These are phyloP conservation scores for Candida orba DNA, from an alignment of 805 yeast species.

Conservation along the genomic window DNA sequence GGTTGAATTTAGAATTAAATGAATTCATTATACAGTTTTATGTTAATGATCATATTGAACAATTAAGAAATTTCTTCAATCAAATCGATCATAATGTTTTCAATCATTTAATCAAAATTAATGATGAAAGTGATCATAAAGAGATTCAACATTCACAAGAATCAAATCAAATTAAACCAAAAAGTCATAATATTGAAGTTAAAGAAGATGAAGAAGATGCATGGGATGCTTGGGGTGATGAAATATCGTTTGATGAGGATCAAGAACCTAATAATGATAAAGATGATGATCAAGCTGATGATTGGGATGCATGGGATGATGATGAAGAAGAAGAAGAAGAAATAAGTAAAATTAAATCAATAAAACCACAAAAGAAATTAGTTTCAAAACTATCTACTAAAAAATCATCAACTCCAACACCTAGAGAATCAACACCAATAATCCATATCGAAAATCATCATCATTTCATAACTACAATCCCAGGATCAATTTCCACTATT, in stretches of 20 bases:
- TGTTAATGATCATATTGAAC: slow-evolving; percentile 15
- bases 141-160: neutral
- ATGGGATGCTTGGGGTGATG: slow-evolving; percentile 14
- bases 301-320: slow-evolving; percentile 22
- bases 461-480: slow-evolving; percentile 1
- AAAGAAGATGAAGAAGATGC: slow-evolving; percentile 4
- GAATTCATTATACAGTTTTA: slow-evolving; percentile 17
- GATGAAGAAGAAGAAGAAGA: slow-evolving; percentile 10
- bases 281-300: slow-evolving; percentile 9
- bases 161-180: neutral
- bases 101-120: neutral
- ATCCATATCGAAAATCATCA: neutral
- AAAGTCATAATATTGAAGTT: neutral
- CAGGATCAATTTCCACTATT: no score
- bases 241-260: slow-evolving; percentile 19
- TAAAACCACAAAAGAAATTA: slow-evolving; percentile 8
- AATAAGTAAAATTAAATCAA: neutral
- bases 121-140: neutral
- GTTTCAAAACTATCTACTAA: slow-evolving; percentile 15
- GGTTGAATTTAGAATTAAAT: slow-evolving; percentile 19
- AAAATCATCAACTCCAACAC: slow-evolving; percentile 11
- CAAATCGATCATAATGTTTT: slow-evolving; percentile 1
- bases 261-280: slow-evolving; percentile 1
- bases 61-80: slow-evolving; percentile 11
- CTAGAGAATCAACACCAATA: neutral